phyloP scores from a whole-genome alignment of 1,139 yeast genomes.

The Taphrina betulina region DNA sequence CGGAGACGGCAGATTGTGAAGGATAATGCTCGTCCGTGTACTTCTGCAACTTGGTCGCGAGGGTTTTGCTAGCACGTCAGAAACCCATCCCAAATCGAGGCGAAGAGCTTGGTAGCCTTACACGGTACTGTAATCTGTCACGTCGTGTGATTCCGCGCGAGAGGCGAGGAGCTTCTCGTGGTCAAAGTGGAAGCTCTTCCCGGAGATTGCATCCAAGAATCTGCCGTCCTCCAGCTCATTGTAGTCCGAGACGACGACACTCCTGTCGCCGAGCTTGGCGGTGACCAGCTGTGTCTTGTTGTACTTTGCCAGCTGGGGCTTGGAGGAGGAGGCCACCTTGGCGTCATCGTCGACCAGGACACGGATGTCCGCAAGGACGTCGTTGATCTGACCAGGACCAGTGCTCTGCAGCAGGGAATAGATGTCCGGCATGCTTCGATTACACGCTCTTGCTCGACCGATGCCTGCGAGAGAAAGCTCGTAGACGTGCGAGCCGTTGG shows the following conservation, averaged over 20 bases:
- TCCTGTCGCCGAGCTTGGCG: constrained; percentile 45
- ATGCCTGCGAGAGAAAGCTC: too few relatives aligned
- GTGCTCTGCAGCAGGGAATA: constrained; percentile 19
- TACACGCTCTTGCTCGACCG: too few relatives aligned
- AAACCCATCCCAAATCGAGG: too few relatives aligned
- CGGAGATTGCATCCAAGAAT: constrained; percentile 52
- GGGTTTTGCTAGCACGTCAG: background rate
- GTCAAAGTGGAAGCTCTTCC: constrained; percentile 62
- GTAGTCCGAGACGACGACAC: constrained; percentile 50
- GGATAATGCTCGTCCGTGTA: constrained; percentile 53
- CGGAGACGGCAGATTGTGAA: constrained; percentile 49
- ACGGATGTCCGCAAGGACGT: constrained; percentile 43
- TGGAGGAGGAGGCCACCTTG: constrained; percentile 41
- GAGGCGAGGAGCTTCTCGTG: constrained; percentile 46
- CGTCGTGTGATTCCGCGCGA: constrained; percentile 1
- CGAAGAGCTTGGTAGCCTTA: background rate
- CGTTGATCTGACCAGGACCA: constrained; percentile 34
- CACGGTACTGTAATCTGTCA: constrained; percentile 1
- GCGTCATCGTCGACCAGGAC: constrained; percentile 45
- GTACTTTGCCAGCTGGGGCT: constrained; percentile 48
- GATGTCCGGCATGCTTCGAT: constrained; percentile 13
- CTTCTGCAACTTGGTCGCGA: constrained; percentile 35
- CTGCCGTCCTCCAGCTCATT: constrained; percentile 50
- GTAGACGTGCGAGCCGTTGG: too few relatives aligned
- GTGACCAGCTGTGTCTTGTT: constrained; percentile 50